Evolutionary conservation across 2,329 filamentous ascomycete genomes (phyloP), one percentile per base, ranked within the genome.

Genomic region (Zarea fungicola): DNA sequence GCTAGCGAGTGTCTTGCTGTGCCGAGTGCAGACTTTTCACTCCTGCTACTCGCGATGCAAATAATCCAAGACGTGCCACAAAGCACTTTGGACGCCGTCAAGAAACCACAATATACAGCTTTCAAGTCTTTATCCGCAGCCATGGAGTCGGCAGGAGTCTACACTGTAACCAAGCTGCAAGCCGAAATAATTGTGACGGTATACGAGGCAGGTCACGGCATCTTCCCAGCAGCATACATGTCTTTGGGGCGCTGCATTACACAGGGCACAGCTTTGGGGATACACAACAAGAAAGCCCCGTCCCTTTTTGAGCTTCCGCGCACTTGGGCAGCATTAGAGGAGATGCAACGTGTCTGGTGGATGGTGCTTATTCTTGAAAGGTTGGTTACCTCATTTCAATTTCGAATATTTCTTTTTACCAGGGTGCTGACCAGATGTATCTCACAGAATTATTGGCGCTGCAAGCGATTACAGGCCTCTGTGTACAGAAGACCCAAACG

Each of bases 141-240:
- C 14, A 8, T 29, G 8, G 28, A 29, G 28, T 8, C 28, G 28
- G 14, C 8, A 8, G 28, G 28, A 8, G 8, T 8, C 28, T 29
- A 8, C 28, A 29, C 28, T 8, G 8, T 29, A 14, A 8, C 14
- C 28, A 29, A 8, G 18, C 14, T 65, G 6, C 58, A 64, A 34
- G 55, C 58, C 2, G 34, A 57, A 18, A 49, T 67, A 10, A 52
- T 68, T 7, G 51, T 65, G 7, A 54, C 62, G 2, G 18, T 60
- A 1, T 67, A 65, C 49, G 65, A 67, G 54, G 54, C 66, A n/a
- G 59, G 61, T 3, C 64, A 67, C 34, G 63, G 56, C 9, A 60
- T 67, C 29, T 64, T 62, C 21, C 65, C 65, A 1, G 58, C 62
- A 2, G 65, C 59, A 0, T 67, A 62, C 39, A 43, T 65, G 22